Evolutionary conservation across 192 early-diverging fungal genomes (phyloP), one percentile per base, ranked within the genome.

Genomic region (Allomyces javanicus): DNA sequence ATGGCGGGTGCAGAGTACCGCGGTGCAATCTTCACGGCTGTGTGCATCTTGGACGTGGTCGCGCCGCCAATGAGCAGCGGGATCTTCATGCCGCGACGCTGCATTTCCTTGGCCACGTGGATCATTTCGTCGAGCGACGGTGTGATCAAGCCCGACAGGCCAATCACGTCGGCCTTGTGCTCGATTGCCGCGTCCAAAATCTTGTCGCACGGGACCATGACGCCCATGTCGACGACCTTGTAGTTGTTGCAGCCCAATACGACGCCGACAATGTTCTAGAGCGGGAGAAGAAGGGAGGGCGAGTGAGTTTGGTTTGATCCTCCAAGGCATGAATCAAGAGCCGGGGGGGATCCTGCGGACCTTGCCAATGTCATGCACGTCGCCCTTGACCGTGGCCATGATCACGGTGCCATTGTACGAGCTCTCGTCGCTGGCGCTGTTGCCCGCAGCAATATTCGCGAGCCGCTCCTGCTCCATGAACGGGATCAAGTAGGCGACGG

Each of bases 201-300:
- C 79, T 89, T 92, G 24, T 94, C 91, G 72, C 87, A 90, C 0
- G 94, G 92, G 50, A 84, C 85, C 94, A 96, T 96, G 33, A 96
- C 94, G 43, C 94, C 94, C 68, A 96, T 69, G 73, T 94, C 94
- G 64, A 97, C 85, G 50, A 97, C 89, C 67, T 82, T 83, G 73
- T 97, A 97, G 74, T 94, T 94, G 80, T 97, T 97, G 83, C 94
- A 97, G 26, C 94, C 94, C 61, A 97, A 76, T 61, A 97, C 94
- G 43, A 97, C 94, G 23, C 88, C 91, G 61, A 91, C 89, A 81
- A 97, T 97, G 77, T 97, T 97, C 80, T 94, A 21, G 9, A 40
- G 33, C 3, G 33, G 33, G 33, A 40, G 33, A 7, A 40, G n/a
- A 40, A 40, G 33, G 33, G 33, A 9, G 3, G 33, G 33, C 9